Percentiles rank a stretch among this genome's conserved stretches.
Evolutionary conservation across 306 rosid genomes (phyloP).

Genomic region (Leucaena leucocephala): DNA sequence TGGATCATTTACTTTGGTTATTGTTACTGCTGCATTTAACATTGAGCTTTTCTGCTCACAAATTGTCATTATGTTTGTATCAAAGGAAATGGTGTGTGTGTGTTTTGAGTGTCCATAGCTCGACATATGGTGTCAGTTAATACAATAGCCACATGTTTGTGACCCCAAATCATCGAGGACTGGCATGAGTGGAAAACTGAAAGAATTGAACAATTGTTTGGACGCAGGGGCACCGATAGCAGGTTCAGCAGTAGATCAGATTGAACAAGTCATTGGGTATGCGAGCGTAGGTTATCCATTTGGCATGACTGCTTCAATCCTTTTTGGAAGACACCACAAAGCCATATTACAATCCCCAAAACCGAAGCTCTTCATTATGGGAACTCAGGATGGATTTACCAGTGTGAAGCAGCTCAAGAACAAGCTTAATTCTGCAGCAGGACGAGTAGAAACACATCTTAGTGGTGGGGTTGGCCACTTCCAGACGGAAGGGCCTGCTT

Average conservation of each 20-base stretch:
- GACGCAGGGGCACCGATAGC: conserved; percentile 89
- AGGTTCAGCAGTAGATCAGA: conserved; percentile 84
- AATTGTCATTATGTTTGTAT: not conserved
- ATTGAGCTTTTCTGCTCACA: not conserved
- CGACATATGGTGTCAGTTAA: not conserved
- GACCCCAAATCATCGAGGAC: too few species aligned
- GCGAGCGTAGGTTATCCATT: conserved; percentile 93
- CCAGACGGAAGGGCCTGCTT: conserved; percentile 91
- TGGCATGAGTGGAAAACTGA: not conserved
- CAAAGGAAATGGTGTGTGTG: not conserved
- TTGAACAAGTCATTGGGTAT: conserved; percentile 82
- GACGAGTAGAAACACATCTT: conserved; percentile 66
- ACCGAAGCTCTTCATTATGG: conserved; percentile 90
- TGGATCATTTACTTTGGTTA: conserved; percentile 1
- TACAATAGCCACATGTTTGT: not conserved
- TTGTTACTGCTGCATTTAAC: not conserved
- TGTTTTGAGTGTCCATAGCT: not conserved
- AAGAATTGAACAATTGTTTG: not conserved
- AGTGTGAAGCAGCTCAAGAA: conserved; percentile 76
- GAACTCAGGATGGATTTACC: conserved; percentile 87
- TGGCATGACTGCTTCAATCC: conserved; percentile 83
- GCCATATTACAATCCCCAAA: conserved; percentile 68
- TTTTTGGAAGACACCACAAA: conserved; percentile 87
- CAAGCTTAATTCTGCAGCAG: conserved; percentile 70
- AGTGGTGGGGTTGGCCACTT: conserved; percentile 84